Percentiles rank a stretch among this genome's conserved stretches.
Evolutionary conservation across 768 basidiomycete genomes (phyloP).

Genomic region (Cystobasidium tubakii): DNA sequence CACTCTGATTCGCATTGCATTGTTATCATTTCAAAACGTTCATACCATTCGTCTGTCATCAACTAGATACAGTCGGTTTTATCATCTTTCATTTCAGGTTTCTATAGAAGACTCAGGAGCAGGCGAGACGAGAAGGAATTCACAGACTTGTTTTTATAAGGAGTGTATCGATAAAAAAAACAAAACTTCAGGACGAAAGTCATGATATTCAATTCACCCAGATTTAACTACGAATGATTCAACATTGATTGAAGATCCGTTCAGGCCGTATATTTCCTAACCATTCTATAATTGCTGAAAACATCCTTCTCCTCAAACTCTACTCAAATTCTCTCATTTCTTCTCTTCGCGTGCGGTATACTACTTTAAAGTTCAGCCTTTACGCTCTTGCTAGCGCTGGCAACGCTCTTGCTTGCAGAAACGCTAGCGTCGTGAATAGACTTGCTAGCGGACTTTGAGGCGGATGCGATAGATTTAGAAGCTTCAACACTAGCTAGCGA

Average conservation of each 20-base stretch:
- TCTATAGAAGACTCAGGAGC: too few species aligned
- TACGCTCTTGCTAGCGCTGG: constrained; percentile 26
- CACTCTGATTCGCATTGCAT: background rate
- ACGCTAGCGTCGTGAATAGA: constrained; percentile 4
- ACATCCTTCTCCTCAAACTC: background rate
- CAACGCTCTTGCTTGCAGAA: constrained; percentile 13
- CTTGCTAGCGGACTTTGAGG: constrained; percentile 11
- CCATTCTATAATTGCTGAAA: too few species aligned
- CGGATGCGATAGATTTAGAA: constrained; percentile 4
- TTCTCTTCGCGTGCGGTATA: background rate
- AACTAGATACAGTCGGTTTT: background rate
- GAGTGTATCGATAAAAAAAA: too few species aligned
- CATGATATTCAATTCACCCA: too few species aligned
- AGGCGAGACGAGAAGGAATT: background rate
- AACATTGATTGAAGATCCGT: too few species aligned
- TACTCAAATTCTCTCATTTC: background rate
- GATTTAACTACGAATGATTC: too few species aligned
- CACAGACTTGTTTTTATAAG: too few species aligned
- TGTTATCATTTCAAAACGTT: background rate
- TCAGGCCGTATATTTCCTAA: too few species aligned
- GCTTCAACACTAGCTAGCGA: background rate
- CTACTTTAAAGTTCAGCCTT: constrained; percentile 16
- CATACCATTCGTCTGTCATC: background rate
- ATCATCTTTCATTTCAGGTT: background rate
- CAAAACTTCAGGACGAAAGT: too few species aligned